Conservation (phyloP, 2,329 filamentous ascomycete species). For the Sclerotinia trifoliorum region DNA sequence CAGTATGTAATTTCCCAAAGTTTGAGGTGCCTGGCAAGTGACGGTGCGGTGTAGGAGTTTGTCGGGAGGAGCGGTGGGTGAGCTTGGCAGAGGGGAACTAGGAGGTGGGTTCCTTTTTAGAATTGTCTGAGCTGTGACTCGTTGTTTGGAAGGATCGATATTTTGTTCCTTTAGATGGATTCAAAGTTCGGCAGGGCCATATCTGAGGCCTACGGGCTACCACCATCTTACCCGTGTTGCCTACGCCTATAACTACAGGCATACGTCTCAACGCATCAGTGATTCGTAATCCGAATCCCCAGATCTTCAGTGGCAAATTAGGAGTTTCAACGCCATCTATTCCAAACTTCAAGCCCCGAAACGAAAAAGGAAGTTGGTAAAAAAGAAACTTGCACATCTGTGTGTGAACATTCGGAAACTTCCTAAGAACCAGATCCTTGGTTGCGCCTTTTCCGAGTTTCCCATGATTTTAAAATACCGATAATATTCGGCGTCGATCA, state of each 20-base stretch:
- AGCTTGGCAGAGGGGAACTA: not conserved
- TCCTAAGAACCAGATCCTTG: constrained; percentile 3
- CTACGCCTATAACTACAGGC: not conserved
- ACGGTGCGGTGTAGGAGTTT: not conserved
- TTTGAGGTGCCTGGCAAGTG: not conserved
- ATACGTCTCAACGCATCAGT: not conserved
- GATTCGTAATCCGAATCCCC: not conserved
- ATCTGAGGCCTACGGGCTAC: not conserved
- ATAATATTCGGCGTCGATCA: not conserved
- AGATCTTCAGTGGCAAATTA: constrained; percentile 8
- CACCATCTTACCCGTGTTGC: no score
- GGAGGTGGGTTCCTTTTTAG: not conserved
- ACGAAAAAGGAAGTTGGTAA: not conserved
- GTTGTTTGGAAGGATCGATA: constrained; percentile 1
- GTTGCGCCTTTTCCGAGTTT: not conserved
- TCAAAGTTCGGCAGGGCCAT: not conserved
- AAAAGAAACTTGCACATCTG: not conserved
- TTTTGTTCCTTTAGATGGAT: not conserved
- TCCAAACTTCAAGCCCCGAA: constrained; percentile 1
- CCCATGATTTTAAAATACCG: not conserved
- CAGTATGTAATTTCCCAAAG: constrained; percentile 5
- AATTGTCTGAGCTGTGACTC: not conserved
- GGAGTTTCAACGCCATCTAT: not conserved
- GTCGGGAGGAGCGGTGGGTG: not conserved
- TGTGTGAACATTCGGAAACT: not conserved